A percentile compares a stretch with the other conserved stretches of the same genome.
Evolutionary conservation across 2,329 filamentous ascomycete species (phyloP).

Genomic region (Aspergillus sp.): DNA sequence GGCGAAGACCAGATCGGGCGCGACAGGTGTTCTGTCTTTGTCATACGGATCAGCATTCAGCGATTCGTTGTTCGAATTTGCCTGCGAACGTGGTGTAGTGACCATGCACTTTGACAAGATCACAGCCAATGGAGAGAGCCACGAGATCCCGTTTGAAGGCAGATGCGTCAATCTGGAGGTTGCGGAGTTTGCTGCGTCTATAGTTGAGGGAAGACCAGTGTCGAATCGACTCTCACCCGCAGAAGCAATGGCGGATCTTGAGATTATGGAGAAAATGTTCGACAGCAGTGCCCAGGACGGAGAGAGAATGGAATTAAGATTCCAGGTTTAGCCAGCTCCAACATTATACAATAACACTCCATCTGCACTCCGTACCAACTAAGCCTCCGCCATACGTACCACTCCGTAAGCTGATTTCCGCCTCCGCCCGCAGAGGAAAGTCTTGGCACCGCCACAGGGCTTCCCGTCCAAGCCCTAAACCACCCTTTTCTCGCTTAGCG

Average conservation of each 20-base stretch:
- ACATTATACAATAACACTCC: background rate
- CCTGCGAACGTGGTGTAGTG: conserved; percentile 49
- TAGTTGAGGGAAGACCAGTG: conserved; percentile 39
- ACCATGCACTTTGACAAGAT: conserved; percentile 35
- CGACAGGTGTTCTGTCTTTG: conserved; percentile 46
- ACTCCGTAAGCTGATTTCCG: too few species aligned
- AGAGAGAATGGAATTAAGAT: conserved; percentile 16
- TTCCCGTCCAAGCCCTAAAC: conserved; percentile 15
- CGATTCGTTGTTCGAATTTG: conserved; percentile 46
- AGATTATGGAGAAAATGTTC: conserved; percentile 39
- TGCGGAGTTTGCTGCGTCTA: conserved; percentile 47
- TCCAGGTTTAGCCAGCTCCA: conserved; percentile 14
- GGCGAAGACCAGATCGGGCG: conserved; percentile 43
- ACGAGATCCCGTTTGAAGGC: conserved; percentile 44
- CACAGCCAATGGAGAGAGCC: conserved; percentile 30
- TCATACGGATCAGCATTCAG: conserved; percentile 51
- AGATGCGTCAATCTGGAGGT: conserved; percentile 51
- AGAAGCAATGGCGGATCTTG: conserved; percentile 50
- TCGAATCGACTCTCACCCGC: conserved; percentile 41
- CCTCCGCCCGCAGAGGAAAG: conserved; percentile 1
- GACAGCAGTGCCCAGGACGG: conserved; percentile 27
- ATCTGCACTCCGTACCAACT: background rate
- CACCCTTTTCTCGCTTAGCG: conserved; percentile 27
- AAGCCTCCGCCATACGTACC: too few species aligned
- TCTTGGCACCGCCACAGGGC: conserved; percentile 12